Conservation (phyloP, 2,329 filamentous ascomycete genomes). For the Beauveria rudraprayagi region DNA sequence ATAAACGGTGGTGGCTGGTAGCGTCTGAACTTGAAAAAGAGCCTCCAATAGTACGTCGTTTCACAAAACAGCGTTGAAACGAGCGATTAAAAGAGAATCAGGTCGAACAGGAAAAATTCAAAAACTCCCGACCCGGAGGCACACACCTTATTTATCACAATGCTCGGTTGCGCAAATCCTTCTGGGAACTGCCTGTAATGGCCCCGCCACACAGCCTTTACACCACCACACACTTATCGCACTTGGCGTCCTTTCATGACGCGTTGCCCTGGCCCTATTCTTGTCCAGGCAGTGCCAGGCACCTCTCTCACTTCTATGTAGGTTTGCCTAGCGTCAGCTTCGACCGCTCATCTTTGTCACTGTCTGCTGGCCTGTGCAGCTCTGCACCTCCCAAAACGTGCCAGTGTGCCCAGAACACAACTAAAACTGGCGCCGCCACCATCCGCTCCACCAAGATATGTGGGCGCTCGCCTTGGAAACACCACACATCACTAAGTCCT, state of each 20-base stretch:
- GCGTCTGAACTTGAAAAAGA: not conserved
- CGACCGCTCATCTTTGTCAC: not conserved
- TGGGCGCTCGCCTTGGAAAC: constrained; percentile 3
- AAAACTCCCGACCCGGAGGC: not conserved
- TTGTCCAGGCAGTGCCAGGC: not conserved
- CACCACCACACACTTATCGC: not conserved
- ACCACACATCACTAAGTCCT: not conserved
- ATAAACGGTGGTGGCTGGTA: not conserved
- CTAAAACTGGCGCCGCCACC: not conserved
- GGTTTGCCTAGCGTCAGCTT: constrained; percentile 6
- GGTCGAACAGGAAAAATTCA: not conserved
- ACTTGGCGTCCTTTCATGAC: constrained; percentile 10
- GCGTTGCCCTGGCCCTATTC: constrained; percentile 2
- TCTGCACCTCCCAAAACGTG: not conserved
- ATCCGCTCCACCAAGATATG: not conserved
- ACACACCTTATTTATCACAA: constrained; percentile 6
- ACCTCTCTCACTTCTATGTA: not conserved
- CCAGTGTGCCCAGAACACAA: constrained; percentile 3
- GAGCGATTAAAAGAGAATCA: not conserved
- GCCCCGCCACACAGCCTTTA: constrained; percentile 11
- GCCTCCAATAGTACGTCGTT: not conserved
- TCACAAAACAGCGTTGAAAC: constrained; percentile 3
- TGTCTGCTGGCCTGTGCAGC: not conserved
- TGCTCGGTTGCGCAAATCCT: constrained; percentile 2
- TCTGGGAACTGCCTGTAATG: not conserved